Conservation (phyloP, 305 asterid species). For the Fraxinus greggii region DNA sequence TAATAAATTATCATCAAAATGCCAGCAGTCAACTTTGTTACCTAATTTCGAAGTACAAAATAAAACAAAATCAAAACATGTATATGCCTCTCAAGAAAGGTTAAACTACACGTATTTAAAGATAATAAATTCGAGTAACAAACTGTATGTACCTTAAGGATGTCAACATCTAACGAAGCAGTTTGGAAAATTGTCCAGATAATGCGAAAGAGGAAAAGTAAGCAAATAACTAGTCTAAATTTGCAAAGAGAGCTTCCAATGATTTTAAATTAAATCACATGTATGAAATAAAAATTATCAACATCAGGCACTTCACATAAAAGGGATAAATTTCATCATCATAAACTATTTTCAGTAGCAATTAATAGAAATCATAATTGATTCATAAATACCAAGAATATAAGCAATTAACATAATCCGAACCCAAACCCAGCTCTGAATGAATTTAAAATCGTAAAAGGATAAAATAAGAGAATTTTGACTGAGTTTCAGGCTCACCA, state of each 20-base stretch:
- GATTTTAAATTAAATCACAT: not conserved
- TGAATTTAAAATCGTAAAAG: not conserved
- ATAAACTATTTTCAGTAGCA: not conserved
- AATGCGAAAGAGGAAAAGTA: not conserved
- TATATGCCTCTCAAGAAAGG: not conserved
- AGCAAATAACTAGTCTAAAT: not conserved
- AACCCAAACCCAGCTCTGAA: not conserved
- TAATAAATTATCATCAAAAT: not conserved
- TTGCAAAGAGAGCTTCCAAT: not conserved
- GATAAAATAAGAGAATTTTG: constrained; percentile 7
- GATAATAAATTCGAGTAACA: not conserved
- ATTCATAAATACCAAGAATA: not conserved
- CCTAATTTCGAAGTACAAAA: not conserved
- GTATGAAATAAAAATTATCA: not conserved
- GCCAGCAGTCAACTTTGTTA: not conserved
- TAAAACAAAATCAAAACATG: not conserved
- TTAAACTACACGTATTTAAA: not conserved
- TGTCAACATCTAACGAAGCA: not conserved
- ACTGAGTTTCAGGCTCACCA: constrained; percentile 23
- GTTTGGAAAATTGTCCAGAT: not conserved
- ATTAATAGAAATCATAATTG: too few relatives aligned
- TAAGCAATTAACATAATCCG: not conserved
- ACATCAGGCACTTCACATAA: not conserved
- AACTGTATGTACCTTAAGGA: not conserved
- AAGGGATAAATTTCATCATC: not conserved